Conservation (phyloP, 2,329 filamentous ascomycete species). For the Penicillium sp. region DNA sequence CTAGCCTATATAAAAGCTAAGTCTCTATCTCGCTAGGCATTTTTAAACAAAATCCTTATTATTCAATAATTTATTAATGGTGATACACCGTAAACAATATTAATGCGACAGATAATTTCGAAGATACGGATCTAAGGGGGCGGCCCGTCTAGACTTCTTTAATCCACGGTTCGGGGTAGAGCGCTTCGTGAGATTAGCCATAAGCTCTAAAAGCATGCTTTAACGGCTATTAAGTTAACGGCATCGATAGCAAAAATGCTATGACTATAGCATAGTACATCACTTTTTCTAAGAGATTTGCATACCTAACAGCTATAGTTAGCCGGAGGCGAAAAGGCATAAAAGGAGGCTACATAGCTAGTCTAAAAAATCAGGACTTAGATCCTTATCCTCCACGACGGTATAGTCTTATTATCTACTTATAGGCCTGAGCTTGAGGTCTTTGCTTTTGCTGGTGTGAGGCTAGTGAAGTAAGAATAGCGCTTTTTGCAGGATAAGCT, state of each 20-base stretch:
- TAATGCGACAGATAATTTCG: neutral
- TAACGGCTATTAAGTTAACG: neutral
- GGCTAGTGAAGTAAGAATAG: too few relatives aligned
- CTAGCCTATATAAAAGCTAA: too few relatives aligned
- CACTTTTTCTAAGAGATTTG: neutral
- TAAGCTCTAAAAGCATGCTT: constrained; percentile 5
- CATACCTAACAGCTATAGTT: neutral
- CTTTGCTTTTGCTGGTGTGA: too few relatives aligned
- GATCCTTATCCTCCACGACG: too few relatives aligned
- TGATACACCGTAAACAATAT: constrained; percentile 6
- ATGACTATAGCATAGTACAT: neutral
- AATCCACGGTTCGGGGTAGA: too few relatives aligned
- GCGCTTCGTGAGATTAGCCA: neutral
- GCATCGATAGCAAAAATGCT: neutral
- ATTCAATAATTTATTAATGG: constrained; percentile 1
- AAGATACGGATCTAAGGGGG: neutral
- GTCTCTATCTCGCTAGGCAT: neutral
- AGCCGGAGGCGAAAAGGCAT: neutral
- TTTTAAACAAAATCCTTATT: neutral
- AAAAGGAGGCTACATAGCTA: neutral
- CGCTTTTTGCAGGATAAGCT: neutral
- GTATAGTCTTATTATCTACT: too few relatives aligned
- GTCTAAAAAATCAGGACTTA: neutral
- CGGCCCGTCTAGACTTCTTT: too few relatives aligned
- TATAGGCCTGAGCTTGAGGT: too few relatives aligned